phyloP scores from a whole-genome alignment of 495 filamentous ascomycete species.

The Penicillium canescens region DNA sequence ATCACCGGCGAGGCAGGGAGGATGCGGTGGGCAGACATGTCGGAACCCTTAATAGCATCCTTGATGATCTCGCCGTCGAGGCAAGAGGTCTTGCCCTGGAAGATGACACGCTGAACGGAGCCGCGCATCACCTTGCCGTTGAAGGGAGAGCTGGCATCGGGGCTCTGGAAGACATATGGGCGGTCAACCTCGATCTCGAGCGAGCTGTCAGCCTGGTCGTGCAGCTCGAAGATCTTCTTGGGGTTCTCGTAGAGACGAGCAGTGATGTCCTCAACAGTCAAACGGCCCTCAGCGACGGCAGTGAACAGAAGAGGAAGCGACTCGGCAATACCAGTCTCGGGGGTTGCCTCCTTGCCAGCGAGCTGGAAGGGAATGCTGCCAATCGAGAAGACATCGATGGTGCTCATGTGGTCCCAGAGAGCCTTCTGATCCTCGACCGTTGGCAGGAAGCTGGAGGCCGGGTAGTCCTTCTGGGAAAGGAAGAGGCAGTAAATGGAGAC shows the following conservation, averaged over 20 bases:
- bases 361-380: conserved; percentile 83
- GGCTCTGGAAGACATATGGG: conserved; percentile 58
- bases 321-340: conserved; percentile 71
- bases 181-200: conserved; percentile 76
- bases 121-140: conserved; percentile 69
- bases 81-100: conserved; percentile 74
- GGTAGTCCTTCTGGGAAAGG: conserved; percentile 72
- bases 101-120: conserved; percentile 75
- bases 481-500: conserved; percentile 82
- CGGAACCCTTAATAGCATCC: conserved; percentile 61
- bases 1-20: conserved; percentile 54
- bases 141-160: conserved; percentile 71
- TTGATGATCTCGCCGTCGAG: conserved; percentile 67
- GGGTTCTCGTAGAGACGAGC: conserved; percentile 76
- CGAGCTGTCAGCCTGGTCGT: conserved; percentile 73
- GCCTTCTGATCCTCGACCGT: conserved; percentile 71
- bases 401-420: conserved; percentile 75
- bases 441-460: conserved; percentile 66
- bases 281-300: conserved; percentile 71
- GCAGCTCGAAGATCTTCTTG: conserved; percentile 82
- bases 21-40: conserved; percentile 74
- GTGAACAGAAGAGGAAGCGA: conserved; percentile 76
- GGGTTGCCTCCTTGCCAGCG: conserved; percentile 59
- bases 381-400: conserved; percentile 82
- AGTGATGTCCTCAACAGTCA: conserved; percentile 74